Percentiles rank a stretch among this genome's conserved stretches.
phyloP scores from a whole-genome alignment of 2,329 filamentous ascomycete species.

The Paraphaeosphaeria minitans region DNA sequence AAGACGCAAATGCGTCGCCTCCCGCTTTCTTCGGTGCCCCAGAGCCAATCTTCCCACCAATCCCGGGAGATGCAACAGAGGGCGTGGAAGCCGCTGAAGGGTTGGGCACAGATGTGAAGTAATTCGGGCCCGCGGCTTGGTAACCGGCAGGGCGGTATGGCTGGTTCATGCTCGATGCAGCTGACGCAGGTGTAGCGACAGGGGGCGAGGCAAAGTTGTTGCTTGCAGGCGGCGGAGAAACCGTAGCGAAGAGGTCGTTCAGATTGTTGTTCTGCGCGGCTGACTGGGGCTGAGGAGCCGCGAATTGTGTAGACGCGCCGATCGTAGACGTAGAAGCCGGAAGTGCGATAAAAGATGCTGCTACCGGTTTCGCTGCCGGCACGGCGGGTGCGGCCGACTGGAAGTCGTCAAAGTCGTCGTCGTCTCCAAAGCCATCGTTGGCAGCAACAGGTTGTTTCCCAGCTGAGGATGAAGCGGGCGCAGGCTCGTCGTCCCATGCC shows the following conservation, averaged over 20 bases:
- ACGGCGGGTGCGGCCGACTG: slow-evolving; percentile 72
- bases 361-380: slow-evolving; percentile 65
- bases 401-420: slow-evolving; percentile 98
- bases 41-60: slow-evolving; percentile 45
- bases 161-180: slow-evolving; percentile 48
- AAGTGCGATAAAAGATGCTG: slow-evolving; percentile 47
- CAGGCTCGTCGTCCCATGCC: slow-evolving; percentile 81
- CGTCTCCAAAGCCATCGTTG: slow-evolving; percentile 59
- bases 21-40: slow-evolving; percentile 57
- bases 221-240: slow-evolving; percentile 67
- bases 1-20: slow-evolving; percentile 85
- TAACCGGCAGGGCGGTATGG: slow-evolving; percentile 66
- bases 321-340: slow-evolving; percentile 54
- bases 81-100: slow-evolving; percentile 49
- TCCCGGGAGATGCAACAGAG: slow-evolving; percentile 47
- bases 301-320: slow-evolving; percentile 71
- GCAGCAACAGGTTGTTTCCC: slow-evolving; percentile 49
- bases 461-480: slow-evolving; percentile 55
- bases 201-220: slow-evolving; percentile 62
- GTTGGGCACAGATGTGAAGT: slow-evolving; percentile 79
- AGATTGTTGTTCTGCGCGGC: slow-evolving; percentile 80
- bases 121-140: slow-evolving; percentile 85
- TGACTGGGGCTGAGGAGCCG: slow-evolving; percentile 83
- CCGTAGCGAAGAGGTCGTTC: slow-evolving; percentile 80
- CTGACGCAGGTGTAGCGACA: slow-evolving; percentile 39